These are phyloP conservation scores for Adansonia rubrostipa DNA, from an alignment of 441 rosid species.

Conservation along the genomic window DNA sequence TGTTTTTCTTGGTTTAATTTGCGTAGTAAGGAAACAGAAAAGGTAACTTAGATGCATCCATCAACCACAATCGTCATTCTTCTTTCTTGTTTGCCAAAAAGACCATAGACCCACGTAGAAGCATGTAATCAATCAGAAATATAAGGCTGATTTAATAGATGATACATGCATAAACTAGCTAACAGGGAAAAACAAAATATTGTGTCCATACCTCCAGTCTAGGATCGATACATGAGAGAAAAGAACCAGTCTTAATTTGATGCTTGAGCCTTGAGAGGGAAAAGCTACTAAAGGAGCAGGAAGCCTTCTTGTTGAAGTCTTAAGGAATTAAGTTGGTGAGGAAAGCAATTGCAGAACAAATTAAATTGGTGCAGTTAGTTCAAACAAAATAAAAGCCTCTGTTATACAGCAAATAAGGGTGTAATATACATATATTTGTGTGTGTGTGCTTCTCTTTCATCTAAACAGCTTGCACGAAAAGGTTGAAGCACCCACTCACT, in stretches of 20 bases:
- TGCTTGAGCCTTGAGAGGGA: constrained; percentile 39
- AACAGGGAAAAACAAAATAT: too few relatives aligned
- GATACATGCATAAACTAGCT: too few relatives aligned
- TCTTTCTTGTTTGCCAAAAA: too few relatives aligned
- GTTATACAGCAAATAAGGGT: constrained; percentile 26
- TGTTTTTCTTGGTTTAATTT: too few relatives aligned
- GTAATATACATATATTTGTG: constrained; percentile 19
- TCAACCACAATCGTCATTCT: too few relatives aligned
- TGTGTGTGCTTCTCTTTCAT: constrained; percentile 46
- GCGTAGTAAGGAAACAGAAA: too few relatives aligned
- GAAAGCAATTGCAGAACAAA: constrained; percentile 46
- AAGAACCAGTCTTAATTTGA: constrained; percentile 45
- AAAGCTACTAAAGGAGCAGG: constrained; percentile 36
- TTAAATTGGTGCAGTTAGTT: constrained; percentile 42
- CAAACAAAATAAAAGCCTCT: constrained; percentile 40
- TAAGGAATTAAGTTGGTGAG: constrained; percentile 45
- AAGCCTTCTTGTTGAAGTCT: constrained; percentile 44
- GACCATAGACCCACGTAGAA: too few relatives aligned
- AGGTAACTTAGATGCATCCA: too few relatives aligned
- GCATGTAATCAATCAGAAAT: too few relatives aligned
- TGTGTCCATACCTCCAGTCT: too few relatives aligned
- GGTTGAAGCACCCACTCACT: constrained; percentile 35
- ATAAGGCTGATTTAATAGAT: too few relatives aligned
- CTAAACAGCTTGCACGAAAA: constrained; percentile 45
- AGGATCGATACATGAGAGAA: constrained; percentile 10